Conservation (phyloP, 2,329 filamentous ascomycete genomes). For the Parascedosporium putredinis region DNA sequence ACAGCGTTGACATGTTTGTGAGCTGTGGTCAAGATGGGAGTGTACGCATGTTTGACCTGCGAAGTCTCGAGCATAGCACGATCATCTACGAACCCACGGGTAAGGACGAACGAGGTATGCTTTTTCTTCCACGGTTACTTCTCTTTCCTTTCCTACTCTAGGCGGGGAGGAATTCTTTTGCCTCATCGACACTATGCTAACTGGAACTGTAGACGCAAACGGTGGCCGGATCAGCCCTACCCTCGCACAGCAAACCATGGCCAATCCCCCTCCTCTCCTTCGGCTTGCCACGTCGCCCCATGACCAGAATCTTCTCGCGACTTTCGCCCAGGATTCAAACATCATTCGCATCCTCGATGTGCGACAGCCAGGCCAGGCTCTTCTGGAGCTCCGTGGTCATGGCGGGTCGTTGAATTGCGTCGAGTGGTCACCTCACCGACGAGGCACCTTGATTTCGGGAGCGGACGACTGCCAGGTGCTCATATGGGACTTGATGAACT, state of each 20-base stretch:
- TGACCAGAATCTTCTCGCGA: slow-evolving; percentile 91
- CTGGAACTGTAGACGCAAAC: slow-evolving; percentile 34
- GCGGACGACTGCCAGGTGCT: slow-evolving; percentile 87
- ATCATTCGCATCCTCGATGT: slow-evolving; percentile 93
- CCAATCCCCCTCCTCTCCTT: slow-evolving; percentile 65
- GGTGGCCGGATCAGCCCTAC: slow-evolving; percentile 61
- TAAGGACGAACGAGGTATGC: slow-evolving; percentile 63
- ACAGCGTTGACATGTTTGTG: slow-evolving; percentile 97
- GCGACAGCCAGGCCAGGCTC: slow-evolving; percentile 86
- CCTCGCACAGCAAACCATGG: slow-evolving; percentile 66
- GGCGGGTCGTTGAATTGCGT: slow-evolving; percentile 79
- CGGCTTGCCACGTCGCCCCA: slow-evolving; percentile 85
- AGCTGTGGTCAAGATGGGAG: slow-evolving; percentile 96
- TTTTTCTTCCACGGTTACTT: not conserved
- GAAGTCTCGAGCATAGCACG: slow-evolving; percentile 93
- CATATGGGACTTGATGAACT: slow-evolving; percentile 82
- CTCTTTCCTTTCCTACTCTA: not conserved
- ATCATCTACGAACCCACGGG: slow-evolving; percentile 97
- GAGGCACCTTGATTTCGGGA: slow-evolving; percentile 83
- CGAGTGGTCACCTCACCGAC: slow-evolving; percentile 83
- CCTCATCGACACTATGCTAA: slow-evolving; percentile 13
- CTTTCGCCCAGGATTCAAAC: slow-evolving; percentile 87
- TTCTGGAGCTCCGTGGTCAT: slow-evolving; percentile 88
- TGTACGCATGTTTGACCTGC: slow-evolving; percentile 95
- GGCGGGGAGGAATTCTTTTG: not conserved